Percentiles rank a stretch among this genome's conserved stretches.
These are phyloP conservation scores for Syzygium syzygioides DNA, from an alignment of 441 rosid genomes.

Conservation along the genomic window DNA sequence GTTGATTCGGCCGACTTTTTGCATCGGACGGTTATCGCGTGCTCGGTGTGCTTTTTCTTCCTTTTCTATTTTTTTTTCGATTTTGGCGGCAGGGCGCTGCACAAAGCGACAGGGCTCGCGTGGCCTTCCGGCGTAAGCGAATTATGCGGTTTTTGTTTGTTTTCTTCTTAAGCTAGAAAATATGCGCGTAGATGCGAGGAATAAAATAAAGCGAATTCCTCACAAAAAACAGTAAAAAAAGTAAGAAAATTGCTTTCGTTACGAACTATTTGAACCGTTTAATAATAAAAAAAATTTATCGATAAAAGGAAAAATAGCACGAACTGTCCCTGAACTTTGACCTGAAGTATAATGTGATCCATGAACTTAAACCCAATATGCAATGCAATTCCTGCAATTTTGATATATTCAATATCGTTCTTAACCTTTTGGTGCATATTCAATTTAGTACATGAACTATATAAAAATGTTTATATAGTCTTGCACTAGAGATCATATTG, in stretches of 20 bases:
- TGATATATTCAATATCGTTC: too few species aligned
- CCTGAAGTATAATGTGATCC: too few species aligned
- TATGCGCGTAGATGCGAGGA: not conserved
- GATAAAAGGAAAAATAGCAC: too few species aligned
- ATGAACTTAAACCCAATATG: too few species aligned
- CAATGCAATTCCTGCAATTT: too few species aligned
- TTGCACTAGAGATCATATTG: too few species aligned
- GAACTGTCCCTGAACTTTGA: rapidly evolving
- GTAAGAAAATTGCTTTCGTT: not conserved
- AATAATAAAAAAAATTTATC: not conserved
- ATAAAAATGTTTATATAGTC: too few species aligned
- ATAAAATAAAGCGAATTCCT: not conserved
- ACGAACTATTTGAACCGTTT: not conserved
- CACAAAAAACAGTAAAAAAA: not conserved
- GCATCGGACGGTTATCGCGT: not conserved
- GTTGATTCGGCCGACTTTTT: not conserved
- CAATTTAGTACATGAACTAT: too few species aligned
- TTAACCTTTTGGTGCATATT: rapidly evolving
- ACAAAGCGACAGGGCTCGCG: not conserved
- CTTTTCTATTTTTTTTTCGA: not conserved
- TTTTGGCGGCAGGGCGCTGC: not conserved
- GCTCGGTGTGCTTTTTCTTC: rapidly evolving
- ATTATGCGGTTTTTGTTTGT: not conserved
- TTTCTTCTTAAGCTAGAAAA: not conserved
- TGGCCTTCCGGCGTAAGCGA: not conserved